phyloP scores from a whole-genome alignment of 1,284 basidiomycete species.

The Schizophyllum amplum region DNA sequence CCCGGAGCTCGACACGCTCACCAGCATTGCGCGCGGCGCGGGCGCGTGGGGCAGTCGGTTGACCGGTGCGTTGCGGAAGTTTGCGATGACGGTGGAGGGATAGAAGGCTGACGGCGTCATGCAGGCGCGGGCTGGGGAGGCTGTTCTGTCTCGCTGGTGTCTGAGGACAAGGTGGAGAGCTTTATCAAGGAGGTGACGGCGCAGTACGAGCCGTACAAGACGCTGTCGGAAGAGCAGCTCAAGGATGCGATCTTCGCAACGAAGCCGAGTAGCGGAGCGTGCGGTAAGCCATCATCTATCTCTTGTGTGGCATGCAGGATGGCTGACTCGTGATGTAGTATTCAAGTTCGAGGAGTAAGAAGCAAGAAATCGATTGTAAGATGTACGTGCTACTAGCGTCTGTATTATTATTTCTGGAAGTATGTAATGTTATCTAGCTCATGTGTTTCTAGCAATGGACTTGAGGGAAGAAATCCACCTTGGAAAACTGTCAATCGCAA shows the following conservation, averaged over 20 bases:
- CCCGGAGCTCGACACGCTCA: constrained; percentile 67
- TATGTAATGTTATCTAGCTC: too few relatives aligned
- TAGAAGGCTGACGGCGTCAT: not conserved
- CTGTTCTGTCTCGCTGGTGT: constrained; percentile 78
- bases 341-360: constrained; percentile 6
- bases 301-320: not conserved
- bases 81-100: not conserved
- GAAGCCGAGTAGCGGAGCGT: constrained; percentile 75
- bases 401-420: too few relatives aligned
- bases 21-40: constrained; percentile 47
- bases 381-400: too few relatives aligned
- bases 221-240: constrained; percentile 52
- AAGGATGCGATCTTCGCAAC: constrained; percentile 78
- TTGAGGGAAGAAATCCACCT: too few relatives aligned
- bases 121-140: constrained; percentile 92
- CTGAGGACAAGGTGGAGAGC: constrained; percentile 52
- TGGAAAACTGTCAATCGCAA: too few relatives aligned
- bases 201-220: constrained; percentile 55
- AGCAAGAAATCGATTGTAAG: not conserved
- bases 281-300: constrained; percentile 42
- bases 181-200: constrained; percentile 61
- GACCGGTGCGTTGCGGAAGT: constrained; percentile 43
- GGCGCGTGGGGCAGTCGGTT: constrained; percentile 75
- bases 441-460: too few relatives aligned
- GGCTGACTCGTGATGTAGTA: constrained; percentile 5